Evolutionary conservation across 148 eudicot species (phyloP), one percentile per base, ranked within the genome.

Genomic region (Rhododendron henanense): DNA sequence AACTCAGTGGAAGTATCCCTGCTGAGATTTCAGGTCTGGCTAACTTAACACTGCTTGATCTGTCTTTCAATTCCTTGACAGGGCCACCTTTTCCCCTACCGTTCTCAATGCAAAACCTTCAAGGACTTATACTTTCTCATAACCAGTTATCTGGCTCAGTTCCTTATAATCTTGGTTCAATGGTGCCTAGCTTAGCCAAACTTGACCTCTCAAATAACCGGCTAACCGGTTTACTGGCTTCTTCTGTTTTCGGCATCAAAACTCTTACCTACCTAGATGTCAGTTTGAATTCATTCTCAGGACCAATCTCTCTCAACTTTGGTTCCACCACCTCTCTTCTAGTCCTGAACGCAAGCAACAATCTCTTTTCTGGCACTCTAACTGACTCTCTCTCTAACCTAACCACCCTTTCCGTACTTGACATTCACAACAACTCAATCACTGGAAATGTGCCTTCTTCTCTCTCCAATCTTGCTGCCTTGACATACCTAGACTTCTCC

Each of bases 401-500:
- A 33, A 91, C 95, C 39, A 85, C 92, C 57, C 97, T 96, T 75
- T 93, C 98, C 41, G 86, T 91, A 73, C 90, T 96, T 44, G 99
- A 96, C 86, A 91, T 96, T 50, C 99, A 96, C 89, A 91, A 88
- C 87, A 96, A 96, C 86, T 77, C 85, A 16, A 86, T 96, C 63
- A 83, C 92, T 16, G 98, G 96, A 37, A 88, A 84, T 79, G 86
- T 96, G 55, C 96, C 98, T 61, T 39, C 88, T 82, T 88, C 94
- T 3, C 88, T 96, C 45, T 84, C 97, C 37, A 90, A 85, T 88
- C 95, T 96, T 77, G 89, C 87, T 87, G 85, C 92, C 83, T 91
- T 95, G 95, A 95, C 99, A 69, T 95, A 94, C 87, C 93, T 96
- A 25, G 99, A 96, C 88, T 85, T 96, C 73, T 96, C 99, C 18